phyloP scores from a whole-genome alignment of 768 basidiomycete species.

The Lactarius quietus region DNA sequence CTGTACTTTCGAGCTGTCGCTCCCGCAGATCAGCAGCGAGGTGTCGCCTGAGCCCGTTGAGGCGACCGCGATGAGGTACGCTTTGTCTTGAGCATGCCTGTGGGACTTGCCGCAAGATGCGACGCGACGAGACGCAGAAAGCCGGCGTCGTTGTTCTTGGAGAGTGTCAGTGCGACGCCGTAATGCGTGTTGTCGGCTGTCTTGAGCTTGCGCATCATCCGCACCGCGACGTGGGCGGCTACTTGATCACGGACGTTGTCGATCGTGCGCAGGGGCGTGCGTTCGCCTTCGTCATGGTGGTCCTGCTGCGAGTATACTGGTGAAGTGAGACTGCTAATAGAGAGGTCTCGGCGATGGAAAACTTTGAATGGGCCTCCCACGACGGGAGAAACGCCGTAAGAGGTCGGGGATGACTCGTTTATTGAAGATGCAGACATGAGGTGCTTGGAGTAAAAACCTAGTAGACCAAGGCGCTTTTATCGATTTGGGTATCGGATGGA shows the following conservation, averaged over 20 bases:
- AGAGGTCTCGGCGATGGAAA: constrained; percentile 18
- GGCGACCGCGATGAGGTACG: constrained; percentile 53
- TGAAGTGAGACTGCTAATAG: constrained; percentile 18
- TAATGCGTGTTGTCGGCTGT: constrained; percentile 51
- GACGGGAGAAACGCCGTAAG: constrained; percentile 19
- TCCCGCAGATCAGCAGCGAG: constrained; percentile 55
- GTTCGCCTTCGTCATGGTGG: not conserved
- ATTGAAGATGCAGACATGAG: constrained; percentile 13
- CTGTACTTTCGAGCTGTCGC: constrained; percentile 54
- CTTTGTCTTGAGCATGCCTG: constrained; percentile 36
- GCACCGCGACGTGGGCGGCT: constrained; percentile 52
- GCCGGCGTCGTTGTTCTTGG: constrained; percentile 51
- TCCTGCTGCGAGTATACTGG: constrained; percentile 21
- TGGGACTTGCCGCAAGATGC: constrained; percentile 46
- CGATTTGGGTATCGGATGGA: not conserved
- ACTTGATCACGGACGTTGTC: constrained; percentile 59
- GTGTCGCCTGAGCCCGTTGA: constrained; percentile 39
- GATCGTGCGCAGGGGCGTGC: constrained; percentile 42
- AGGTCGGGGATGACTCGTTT: constrained; percentile 21
- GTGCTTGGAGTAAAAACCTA: not conserved
- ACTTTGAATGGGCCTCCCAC: not conserved
- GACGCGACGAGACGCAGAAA: constrained; percentile 57
- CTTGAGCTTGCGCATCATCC: constrained; percentile 49
- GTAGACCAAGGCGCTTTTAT: not conserved
- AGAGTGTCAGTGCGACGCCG: constrained; percentile 58